A percentile compares a stretch with the other conserved stretches of the same genome.
These are phyloP conservation scores for Teratosphaeria pseudoeucalypti DNA, from an alignment of 2,329 filamentous ascomycete species.

Conservation along the genomic window DNA sequence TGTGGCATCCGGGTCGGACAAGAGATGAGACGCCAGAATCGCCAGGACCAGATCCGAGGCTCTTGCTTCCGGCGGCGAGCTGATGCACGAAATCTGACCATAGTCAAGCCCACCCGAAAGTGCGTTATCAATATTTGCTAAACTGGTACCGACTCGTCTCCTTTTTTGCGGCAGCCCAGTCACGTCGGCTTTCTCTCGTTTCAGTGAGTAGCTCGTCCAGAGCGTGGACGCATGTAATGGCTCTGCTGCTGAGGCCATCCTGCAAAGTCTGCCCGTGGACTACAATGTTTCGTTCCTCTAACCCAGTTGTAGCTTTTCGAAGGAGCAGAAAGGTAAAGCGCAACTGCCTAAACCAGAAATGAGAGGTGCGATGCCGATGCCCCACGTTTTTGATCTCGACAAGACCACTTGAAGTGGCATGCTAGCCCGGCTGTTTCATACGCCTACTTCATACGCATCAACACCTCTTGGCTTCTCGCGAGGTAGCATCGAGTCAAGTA, in stretches of 20 bases:
- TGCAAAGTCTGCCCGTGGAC: not conserved
- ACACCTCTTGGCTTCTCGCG: constrained; percentile 11
- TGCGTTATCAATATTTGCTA: constrained; percentile 23
- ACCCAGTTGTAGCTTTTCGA: not conserved
- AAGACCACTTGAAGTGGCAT: no score
- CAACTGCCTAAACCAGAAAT: constrained; percentile 6
- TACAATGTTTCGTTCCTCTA: not conserved
- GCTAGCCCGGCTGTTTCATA: no score
- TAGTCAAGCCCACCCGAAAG: constrained; percentile 29
- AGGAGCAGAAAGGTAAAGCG: constrained; percentile 8
- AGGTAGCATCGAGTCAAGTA: constrained; percentile 17
- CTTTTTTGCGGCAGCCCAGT: not conserved
- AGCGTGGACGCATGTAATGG: constrained; percentile 14
- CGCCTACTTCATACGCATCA: not conserved
- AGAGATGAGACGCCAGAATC: constrained; percentile 30
- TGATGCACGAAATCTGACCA: constrained; percentile 28
- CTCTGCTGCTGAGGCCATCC: constrained; percentile 8
- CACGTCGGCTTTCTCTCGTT: not conserved
- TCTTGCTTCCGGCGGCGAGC: constrained; percentile 20
- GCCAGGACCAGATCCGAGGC: constrained; percentile 22
- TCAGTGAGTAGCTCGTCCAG: constrained; percentile 1
- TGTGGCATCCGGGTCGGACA: constrained; percentile 15
- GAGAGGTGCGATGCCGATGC: not conserved
- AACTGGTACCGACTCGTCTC: not conserved
- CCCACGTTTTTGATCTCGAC: not conserved